phyloP scores from a whole-genome alignment of 2,329 filamentous ascomycete genomes.

The Aspergillus hortae region DNA sequence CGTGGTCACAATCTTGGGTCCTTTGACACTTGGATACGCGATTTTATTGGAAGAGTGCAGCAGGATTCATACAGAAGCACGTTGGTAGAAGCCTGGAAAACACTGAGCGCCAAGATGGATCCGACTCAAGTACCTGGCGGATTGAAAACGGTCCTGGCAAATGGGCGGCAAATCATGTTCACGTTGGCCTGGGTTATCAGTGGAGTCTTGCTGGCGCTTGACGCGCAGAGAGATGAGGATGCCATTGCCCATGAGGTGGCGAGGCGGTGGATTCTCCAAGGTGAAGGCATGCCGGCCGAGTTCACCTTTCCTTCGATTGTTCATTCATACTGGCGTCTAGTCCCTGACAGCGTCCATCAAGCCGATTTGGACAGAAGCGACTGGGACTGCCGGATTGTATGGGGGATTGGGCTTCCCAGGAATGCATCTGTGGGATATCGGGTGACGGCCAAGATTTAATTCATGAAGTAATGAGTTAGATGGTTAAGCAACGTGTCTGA shows the following conservation, averaged over 20 bases:
- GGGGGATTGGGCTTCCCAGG: neutral
- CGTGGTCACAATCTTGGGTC: neutral
- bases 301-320: slow-evolving; percentile 15
- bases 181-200: slow-evolving; percentile 35
- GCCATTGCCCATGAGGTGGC: slow-evolving; percentile 31
- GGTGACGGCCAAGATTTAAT: neutral
- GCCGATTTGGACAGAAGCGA: slow-evolving; percentile 12
- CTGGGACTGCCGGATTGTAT: slow-evolving; percentile 30
- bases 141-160: slow-evolving; percentile 13
- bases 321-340: neutral
- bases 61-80: neutral
- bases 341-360: neutral
- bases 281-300: slow-evolving; percentile 23
- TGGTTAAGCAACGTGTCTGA: too few relatives aligned
- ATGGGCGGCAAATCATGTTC: slow-evolving; percentile 30
- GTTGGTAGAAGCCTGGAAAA: neutral
- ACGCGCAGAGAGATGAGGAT: slow-evolving; percentile 34
- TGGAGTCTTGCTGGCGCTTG: slow-evolving; percentile 34
- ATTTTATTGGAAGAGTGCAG: neutral
- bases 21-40: neutral
- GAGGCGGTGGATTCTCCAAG: slow-evolving; percentile 32
- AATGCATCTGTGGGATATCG: neutral
- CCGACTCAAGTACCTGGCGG: neutral
- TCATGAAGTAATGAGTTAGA: too few relatives aligned
- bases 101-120: neutral